Conservation (phyloP, 163 green algal species). For the Chlamydomonas reinhardtii region DNA sequence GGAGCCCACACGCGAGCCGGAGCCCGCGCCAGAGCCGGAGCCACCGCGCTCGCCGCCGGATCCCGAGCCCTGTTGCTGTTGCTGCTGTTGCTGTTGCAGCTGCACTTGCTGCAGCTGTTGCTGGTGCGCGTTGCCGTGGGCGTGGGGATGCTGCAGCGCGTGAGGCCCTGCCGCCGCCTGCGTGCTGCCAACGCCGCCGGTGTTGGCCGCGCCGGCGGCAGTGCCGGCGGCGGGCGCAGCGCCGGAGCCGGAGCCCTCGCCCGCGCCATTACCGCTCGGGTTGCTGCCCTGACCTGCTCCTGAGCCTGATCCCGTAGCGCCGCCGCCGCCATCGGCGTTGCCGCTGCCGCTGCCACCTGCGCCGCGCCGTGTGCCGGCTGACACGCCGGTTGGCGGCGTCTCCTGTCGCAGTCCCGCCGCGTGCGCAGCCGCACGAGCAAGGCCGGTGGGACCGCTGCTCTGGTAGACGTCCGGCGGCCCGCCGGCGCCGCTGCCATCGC, state of each 20-base stretch:
- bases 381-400: constrained; percentile 28
- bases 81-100: constrained; percentile 12
- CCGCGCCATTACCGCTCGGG: background rate
- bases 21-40: background rate
- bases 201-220: background rate
- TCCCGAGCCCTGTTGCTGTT: background rate
- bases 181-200: no score
- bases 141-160: background rate
- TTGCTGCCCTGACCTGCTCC: background rate
- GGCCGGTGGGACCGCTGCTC: constrained; percentile 7
- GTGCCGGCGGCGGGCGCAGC: background rate
- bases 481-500: background rate
- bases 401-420: background rate
- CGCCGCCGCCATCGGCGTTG: background rate
- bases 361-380: background rate
- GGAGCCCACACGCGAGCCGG: background rate
- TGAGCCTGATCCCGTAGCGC: background rate
- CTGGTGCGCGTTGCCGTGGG: background rate
- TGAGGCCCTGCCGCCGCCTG: background rate
- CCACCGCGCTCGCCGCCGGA: background rate
- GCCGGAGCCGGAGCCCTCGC: background rate
- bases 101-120: background rate
- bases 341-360: background rate
- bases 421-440: background rate
- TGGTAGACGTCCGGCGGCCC: background rate